Evolutionary conservation across 306 rosid genomes (phyloP).

Genomic region (Vigna unguiculata): DNA sequence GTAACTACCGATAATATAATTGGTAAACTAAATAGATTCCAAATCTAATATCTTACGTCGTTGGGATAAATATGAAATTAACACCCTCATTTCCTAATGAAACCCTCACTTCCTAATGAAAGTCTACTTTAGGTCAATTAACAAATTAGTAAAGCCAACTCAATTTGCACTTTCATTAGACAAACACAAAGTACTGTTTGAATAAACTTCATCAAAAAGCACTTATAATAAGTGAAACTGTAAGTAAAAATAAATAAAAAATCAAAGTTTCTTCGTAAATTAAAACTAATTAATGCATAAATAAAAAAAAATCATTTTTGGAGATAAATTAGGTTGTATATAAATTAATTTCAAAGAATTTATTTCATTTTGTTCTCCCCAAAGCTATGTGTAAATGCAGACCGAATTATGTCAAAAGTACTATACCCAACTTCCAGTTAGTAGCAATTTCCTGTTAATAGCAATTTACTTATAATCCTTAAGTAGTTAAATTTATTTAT

Average conservation of each 20-base stretch:
- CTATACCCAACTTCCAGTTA: not conserved
- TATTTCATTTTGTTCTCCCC: too few relatives aligned
- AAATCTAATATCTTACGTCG: not conserved
- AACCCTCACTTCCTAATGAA: not conserved
- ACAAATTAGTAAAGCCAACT: constrained; percentile 16
- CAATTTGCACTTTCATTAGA: not conserved
- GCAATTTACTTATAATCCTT: too few relatives aligned
- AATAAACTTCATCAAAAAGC: too few relatives aligned
- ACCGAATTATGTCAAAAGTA: too few relatives aligned
- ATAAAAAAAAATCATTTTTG: too few relatives aligned
- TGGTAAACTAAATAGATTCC: not conserved
- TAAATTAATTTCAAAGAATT: too few relatives aligned
- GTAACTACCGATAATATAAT: not conserved
- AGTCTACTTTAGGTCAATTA: not conserved
- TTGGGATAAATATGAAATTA: not conserved
- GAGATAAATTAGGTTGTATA: too few relatives aligned
- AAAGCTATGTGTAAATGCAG: too few relatives aligned
- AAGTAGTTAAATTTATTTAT: not conserved
- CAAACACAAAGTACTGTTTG: not conserved
- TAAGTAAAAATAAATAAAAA: too few relatives aligned
- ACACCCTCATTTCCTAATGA: not conserved
- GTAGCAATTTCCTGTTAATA: not conserved
- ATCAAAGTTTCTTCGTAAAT: too few relatives aligned
- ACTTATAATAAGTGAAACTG: too few relatives aligned
- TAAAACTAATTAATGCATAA: too few relatives aligned